Evolutionary conservation across 1,139 yeast genomes (phyloP).

Genomic region (Starmera stellimalicola): DNA sequence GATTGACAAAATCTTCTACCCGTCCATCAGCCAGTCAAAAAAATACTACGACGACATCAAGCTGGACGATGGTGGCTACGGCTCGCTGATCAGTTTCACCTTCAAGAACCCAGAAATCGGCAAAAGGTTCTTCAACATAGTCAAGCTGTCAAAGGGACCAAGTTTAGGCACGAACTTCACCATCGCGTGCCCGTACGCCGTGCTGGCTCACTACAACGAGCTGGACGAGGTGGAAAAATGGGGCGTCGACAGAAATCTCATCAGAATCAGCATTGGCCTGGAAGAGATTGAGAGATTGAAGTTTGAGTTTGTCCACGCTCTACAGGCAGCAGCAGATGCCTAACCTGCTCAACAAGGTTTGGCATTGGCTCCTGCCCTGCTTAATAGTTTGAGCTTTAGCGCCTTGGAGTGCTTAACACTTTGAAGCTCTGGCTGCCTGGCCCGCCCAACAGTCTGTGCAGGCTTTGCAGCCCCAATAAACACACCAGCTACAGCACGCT

Average conservation of each 20-base stretch:
- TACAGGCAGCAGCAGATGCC: constrained; percentile 35
- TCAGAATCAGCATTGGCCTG: constrained; percentile 80
- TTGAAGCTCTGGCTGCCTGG: too few species aligned
- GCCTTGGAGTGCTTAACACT: too few species aligned
- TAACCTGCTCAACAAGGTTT: too few species aligned
- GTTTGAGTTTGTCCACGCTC: constrained; percentile 38
- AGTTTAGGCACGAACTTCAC: constrained; percentile 92
- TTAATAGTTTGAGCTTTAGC: too few species aligned
- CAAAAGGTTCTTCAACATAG: constrained; percentile 61
- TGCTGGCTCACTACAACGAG: constrained; percentile 82
- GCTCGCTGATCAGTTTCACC: constrained; percentile 76
- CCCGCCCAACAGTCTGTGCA: too few species aligned
- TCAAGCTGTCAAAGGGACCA: constrained; percentile 82
- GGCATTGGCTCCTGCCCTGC: constrained; percentile 7
- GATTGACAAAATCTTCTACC: constrained; percentile 63
- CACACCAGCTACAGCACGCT: too few species aligned
- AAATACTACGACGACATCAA: constrained; percentile 63
- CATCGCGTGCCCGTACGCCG: constrained; percentile 82
- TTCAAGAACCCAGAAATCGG: constrained; percentile 65
- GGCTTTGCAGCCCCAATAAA: too few species aligned
- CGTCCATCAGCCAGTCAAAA: constrained; percentile 41
- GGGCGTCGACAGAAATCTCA: constrained; percentile 76
- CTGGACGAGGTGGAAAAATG: constrained; percentile 72
- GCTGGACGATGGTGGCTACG: constrained; percentile 77
- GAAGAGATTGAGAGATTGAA: constrained; percentile 50